Base-by-base conservation (phyloP, 129 eudicot genomes). In the Lactuca sativa region DNA sequence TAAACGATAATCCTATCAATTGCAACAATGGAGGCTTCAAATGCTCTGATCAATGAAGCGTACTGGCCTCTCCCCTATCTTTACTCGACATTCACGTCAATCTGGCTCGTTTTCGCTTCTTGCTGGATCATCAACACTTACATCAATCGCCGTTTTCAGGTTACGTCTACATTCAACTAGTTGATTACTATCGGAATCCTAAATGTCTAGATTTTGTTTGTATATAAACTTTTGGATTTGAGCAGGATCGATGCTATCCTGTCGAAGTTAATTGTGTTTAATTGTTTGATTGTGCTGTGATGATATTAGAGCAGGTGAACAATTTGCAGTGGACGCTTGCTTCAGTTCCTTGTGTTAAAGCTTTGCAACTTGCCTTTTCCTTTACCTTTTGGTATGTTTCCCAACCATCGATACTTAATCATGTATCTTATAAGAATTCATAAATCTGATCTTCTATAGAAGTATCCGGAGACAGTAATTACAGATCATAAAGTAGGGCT, bases 251-350 rank as follows among this genome's bases (percentile, higher is more conserved):
- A 25, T 25, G 30, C 32, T 13, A 73, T 25, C 40, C 43, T 9
- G 12, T 44, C 44, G 16, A 61, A 52, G 31, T 53, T 15, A 9
- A 53, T 52, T 62, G 68, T 37, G 81, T 61, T 76, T 76, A 40
- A 51, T 69, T 70, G 21, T 37, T 7, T 31, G 12, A 2, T 62
- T 34, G 58, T 57, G 18, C 17, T 66, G 60, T 34, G 30, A 73
- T 78, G 82, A 56, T 74, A 79, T 83, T 82, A 77, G 85, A 83
- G 83, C 97, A 95, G 99, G 84, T 88, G 65, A 95, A 84, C 67
- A 87, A 69, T 52, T 78, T 95, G 81, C 99, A 95, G 53, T 95
- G 99, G 99, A 72, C 88, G 65, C 95, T 95, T 66, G 86, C 97
- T 33, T 80, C 86, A 16, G 90, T 95, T 74, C 99, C 99, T 18